Conservation (phyloP, 208 protist species). For the Leishmania major region DNA sequence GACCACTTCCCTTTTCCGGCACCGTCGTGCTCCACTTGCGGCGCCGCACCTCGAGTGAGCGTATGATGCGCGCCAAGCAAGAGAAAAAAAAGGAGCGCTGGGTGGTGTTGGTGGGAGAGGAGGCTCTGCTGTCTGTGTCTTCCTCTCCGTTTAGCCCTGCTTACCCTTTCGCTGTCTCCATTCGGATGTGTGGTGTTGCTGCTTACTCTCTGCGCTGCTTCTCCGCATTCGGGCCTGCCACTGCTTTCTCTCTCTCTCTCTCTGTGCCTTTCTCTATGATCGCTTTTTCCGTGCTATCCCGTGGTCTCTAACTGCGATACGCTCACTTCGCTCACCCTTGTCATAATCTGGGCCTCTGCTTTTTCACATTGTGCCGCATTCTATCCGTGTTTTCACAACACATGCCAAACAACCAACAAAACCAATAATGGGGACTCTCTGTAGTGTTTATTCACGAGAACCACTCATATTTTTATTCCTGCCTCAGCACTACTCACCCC, state of each 20-base stretch:
- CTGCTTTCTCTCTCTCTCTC: constrained; percentile 15
- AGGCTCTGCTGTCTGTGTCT: background rate
- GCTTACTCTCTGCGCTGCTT: background rate
- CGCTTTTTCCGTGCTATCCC: constrained; percentile 1
- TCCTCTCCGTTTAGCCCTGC: background rate
- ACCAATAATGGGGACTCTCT: background rate
- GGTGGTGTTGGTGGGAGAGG: background rate
- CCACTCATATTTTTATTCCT: background rate
- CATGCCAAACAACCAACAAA: background rate
- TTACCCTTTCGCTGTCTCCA: constrained; percentile 16
- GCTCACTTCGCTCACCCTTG: background rate
- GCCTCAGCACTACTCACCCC: background rate
- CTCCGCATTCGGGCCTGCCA: background rate
- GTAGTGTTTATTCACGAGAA: background rate
- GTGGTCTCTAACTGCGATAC: background rate
- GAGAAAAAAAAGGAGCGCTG: constrained; percentile 3
- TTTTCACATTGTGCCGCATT: constrained; percentile 15
- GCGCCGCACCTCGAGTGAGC: background rate
- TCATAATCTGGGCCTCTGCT: constrained; percentile 18
- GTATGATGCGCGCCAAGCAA: background rate
- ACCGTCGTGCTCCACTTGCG: background rate
- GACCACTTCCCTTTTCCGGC: background rate
- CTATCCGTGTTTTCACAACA: background rate
- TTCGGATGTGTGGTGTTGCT: background rate
- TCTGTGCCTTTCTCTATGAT: constrained; percentile 1